phyloP scores from a whole-genome alignment of 208 protist species.

The Balamuthia mandrillaris region DNA sequence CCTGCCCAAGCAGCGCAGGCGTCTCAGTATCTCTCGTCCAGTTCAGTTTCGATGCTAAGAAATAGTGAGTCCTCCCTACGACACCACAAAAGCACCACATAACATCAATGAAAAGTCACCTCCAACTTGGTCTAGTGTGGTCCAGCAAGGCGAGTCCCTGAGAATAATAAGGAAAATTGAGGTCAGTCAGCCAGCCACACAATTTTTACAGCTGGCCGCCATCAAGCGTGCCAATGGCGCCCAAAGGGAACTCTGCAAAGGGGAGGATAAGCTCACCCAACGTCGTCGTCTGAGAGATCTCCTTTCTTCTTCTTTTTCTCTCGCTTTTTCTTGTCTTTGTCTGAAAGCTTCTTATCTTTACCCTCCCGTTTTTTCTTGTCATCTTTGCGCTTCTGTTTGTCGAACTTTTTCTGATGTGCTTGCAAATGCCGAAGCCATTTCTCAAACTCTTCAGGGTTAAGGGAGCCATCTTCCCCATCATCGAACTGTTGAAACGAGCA shows the following conservation, averaged over 20 bases:
- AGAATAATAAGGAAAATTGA: too few relatives aligned
- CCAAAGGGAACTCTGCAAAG: too few relatives aligned
- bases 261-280: too few relatives aligned
- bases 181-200: too few relatives aligned
- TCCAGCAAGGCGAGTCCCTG: too few relatives aligned
- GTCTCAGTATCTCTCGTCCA: neutral
- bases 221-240: too few relatives aligned
- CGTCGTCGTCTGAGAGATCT: neutral
- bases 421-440: constrained; percentile 19
- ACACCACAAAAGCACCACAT: neutral
- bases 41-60: neutral
- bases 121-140: too few relatives aligned
- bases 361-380: constrained; percentile 3
- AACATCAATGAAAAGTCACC: neutral
- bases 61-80: neutral
- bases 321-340: neutral
- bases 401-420: constrained; percentile 1
- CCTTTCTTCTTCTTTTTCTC: neutral
- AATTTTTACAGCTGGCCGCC: too few relatives aligned
- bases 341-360: too few relatives aligned
- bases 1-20: neutral
- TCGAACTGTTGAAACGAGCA: neutral
- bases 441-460: neutral
- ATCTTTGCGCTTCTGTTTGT: neutral
- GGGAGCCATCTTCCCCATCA: neutral